phyloP scores from a whole-genome alignment of 228 moss, liverwort and hornwort genomes.

The Sphagnum magellanicum region DNA sequence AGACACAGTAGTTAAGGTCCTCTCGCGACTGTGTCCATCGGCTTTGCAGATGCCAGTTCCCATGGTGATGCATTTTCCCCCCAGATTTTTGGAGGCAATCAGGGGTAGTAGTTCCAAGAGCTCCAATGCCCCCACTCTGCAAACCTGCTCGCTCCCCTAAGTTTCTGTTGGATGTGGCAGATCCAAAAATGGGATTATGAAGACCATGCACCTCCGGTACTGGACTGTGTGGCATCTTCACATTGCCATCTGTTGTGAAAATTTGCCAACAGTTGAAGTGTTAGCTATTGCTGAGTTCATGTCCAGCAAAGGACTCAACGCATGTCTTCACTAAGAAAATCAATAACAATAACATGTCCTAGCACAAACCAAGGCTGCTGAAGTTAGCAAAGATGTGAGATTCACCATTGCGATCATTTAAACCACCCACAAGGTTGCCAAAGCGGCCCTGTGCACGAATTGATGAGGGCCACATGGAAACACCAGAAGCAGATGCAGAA shows the following conservation, averaged over 20 bases:
- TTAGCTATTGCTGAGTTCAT: neutral
- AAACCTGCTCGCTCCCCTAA: slow-evolving; percentile 35
- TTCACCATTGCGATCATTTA: slow-evolving; percentile 55
- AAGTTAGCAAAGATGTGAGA: neutral
- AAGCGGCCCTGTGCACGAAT: slow-evolving; percentile 46
- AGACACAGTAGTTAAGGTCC: slow-evolving; percentile 63
- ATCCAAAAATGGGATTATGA: slow-evolving; percentile 66
- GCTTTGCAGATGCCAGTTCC: slow-evolving; percentile 62
- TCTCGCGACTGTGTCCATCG: slow-evolving; percentile 81
- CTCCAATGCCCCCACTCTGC: slow-evolving; percentile 41
- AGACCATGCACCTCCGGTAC: slow-evolving; percentile 52
- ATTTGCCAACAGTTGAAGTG: neutral
- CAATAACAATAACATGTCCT: neutral
- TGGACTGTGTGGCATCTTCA: slow-evolving; percentile 91
- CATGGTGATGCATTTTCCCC: slow-evolving; percentile 64
- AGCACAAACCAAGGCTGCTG: neutral
- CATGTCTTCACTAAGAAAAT: neutral
- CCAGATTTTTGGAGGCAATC: slow-evolving; percentile 43
- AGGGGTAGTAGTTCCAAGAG: slow-evolving; percentile 37
- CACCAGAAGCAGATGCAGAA: slow-evolving; percentile 29
- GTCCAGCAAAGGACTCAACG: neutral
- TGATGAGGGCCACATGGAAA: slow-evolving; percentile 48
- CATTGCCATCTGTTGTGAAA: slow-evolving; percentile 53
- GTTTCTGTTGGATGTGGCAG: slow-evolving; percentile 47
- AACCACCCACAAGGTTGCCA: slow-evolving; percentile 33